Evolutionary conservation across 805 yeast genomes (phyloP).

Genomic region (Clavispora santaluciae): DNA sequence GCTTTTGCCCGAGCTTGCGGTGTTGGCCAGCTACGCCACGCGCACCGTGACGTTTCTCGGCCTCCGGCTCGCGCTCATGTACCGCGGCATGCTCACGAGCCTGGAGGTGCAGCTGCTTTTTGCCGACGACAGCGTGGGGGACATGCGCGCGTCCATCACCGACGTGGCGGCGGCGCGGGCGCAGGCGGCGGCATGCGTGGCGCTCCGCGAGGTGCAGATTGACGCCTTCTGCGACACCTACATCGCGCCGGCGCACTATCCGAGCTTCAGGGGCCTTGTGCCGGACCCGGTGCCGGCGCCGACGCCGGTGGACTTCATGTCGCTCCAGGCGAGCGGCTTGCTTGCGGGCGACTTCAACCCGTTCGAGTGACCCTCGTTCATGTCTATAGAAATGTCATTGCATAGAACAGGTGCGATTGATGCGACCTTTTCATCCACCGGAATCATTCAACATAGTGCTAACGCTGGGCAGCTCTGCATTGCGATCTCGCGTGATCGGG

Average conservation of each 20-base stretch:
- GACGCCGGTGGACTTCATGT: conserved; percentile 8
- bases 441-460: no score
- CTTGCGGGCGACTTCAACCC: conserved; percentile 9
- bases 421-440: no score
- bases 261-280: conserved; percentile 4
- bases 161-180: conserved; percentile 21
- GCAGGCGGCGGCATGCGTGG: conserved; percentile 18
- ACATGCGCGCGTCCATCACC: conserved; percentile 25
- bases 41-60: conserved; percentile 28
- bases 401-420: no score
- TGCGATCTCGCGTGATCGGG: no score
- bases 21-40: conserved; percentile 25
- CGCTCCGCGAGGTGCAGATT: conserved; percentile 24
- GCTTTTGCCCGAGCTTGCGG: conserved; percentile 14
- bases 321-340: conserved; percentile 10
- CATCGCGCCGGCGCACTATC: conserved; percentile 11
- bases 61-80: conserved; percentile 24
- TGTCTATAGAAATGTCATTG: no score
- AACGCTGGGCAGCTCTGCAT: no score
- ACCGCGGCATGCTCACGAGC: conserved; percentile 25
- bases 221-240: conserved; percentile 11
- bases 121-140: conserved; percentile 19
- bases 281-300: not conserved
- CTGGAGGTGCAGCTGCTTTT: conserved; percentile 16
- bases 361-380: not conserved